Conservation (phyloP, 2,329 filamentous ascomycete species). For the Fusarium luffae region DNA sequence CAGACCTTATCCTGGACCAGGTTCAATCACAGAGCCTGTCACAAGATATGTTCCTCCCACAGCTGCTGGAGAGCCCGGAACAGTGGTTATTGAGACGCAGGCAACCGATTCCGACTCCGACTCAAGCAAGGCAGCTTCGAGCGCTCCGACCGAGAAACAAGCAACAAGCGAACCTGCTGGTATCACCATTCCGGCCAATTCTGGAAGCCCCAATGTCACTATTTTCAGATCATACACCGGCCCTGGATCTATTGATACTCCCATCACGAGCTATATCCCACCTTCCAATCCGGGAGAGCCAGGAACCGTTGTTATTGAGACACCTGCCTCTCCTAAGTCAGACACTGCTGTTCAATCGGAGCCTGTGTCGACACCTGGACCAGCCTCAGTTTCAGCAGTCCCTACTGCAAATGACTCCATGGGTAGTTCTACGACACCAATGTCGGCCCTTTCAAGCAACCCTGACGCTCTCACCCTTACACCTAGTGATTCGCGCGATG, state of each 20-base stretch:
- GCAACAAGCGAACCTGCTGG: background rate
- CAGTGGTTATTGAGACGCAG: conserved; percentile 18
- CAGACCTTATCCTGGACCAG: conserved; percentile 16
- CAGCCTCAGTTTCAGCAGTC: conserved; percentile 11
- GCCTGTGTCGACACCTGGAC: background rate
- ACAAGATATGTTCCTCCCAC: conserved; percentile 16
- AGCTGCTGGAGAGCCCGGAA: conserved; percentile 13
- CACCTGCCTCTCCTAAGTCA: background rate
- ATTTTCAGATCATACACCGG: conserved; percentile 1
- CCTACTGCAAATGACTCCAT: background rate
- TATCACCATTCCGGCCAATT: conserved; percentile 6
- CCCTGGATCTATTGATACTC: background rate
- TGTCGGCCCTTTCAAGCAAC: conserved; percentile 8
- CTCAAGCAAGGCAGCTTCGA: background rate
- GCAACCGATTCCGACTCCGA: background rate
- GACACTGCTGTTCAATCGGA: background rate
- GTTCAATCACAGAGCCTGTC: conserved; percentile 11
- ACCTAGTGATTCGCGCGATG: conserved; percentile 23
- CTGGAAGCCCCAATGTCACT: conserved; percentile 2
- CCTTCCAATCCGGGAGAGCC: background rate
- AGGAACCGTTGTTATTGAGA: conserved; percentile 15
- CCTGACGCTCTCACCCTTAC: conserved; percentile 23
- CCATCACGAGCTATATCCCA: background rate
- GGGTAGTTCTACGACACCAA: background rate
- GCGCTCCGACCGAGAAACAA: background rate